These are phyloP conservation scores for Actinomortierella wolfii DNA, from an alignment of 371 early-diverging fungal species.

Conservation along the genomic window DNA sequence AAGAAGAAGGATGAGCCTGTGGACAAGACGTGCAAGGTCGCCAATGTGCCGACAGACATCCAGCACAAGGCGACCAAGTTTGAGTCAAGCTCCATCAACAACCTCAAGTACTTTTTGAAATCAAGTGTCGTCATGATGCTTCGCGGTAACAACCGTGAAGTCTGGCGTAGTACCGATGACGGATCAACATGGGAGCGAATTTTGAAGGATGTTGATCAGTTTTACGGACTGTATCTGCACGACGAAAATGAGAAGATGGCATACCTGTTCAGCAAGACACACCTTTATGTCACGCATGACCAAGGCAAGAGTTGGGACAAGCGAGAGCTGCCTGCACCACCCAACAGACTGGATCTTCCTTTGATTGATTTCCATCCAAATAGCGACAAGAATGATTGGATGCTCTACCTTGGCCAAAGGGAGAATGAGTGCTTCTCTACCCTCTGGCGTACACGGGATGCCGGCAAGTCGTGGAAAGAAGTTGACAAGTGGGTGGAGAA, in stretches of 20 bases:
- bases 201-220: slow-evolving; percentile 46
- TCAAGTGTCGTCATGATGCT: slow-evolving; percentile 56
- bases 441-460: slow-evolving; percentile 66
- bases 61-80: slow-evolving; percentile 25
- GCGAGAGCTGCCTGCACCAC: slow-evolving; percentile 61
- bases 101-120: slow-evolving; percentile 24
- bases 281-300: slow-evolving; percentile 67
- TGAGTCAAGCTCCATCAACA: slow-evolving; percentile 10
- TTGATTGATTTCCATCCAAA: slow-evolving; percentile 83
- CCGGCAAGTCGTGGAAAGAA: slow-evolving; percentile 74
- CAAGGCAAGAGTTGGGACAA: slow-evolving; percentile 67
- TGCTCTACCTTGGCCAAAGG: slow-evolving; percentile 79
- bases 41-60: slow-evolving; percentile 32
- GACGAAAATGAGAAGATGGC: slow-evolving; percentile 56
- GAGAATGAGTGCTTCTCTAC: slow-evolving; percentile 35
- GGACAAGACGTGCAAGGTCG: slow-evolving; percentile 63
- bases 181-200: slow-evolving; percentile 67
- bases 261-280: slow-evolving; percentile 65
- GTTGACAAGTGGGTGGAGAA: slow-evolving; percentile 85
- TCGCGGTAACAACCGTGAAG: slow-evolving; percentile 57
- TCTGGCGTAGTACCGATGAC: slow-evolving; percentile 69
- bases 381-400: slow-evolving; percentile 70
- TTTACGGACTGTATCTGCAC: slow-evolving; percentile 51
- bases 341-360: slow-evolving; percentile 64
- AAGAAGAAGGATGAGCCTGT: slow-evolving; percentile 66